Evolutionary conservation across 2,329 filamentous ascomycete species (phyloP), one percentile per base, ranked within the genome.

Genomic region (Hypoxylon sp.): DNA sequence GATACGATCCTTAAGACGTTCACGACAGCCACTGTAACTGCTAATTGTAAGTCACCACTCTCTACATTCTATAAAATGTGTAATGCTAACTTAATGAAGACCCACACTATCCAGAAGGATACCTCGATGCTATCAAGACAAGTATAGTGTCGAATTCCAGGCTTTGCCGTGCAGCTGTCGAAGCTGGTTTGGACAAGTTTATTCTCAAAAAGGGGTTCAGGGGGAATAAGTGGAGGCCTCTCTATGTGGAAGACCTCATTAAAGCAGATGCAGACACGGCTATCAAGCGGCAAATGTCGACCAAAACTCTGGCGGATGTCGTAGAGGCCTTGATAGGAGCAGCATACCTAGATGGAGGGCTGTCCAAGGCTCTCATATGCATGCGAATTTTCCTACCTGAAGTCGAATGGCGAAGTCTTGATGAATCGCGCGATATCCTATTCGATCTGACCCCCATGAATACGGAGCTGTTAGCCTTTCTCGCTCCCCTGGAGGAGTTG

Each of bases 281-380:
- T 2, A 16, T 32, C 20, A 65, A 51, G 55, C 40, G 58, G 72
- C 3, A 32, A 51, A 24, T 73, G 64, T 56, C 92, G 0, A 91
- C 88, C 1, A 98, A 98, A 75, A 87, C 87, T 0, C 84, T 97
- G 6, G 95, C 95, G 2, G 95, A 98, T 72, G 89, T 97, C 0
- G 85, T 97, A 0, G 95, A 98, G 68, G 87, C 94, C 0, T 81
- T 97, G 0, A 90, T 97, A 18, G 95, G 93, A 0, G 91, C 89
- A 0, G 86, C 91, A 0, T 93, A 86, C 71, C 65, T 91, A 0
- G 86, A 92, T 54, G 91, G 92, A 0, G 91, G 91, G 0, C 79
- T 91, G 12, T 49, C 80, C 0, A 89, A 87, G 68, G 91, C 90
- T 0, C 77, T 90, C 14, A 71, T 78, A 1, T 93, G 90, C 75